Evolutionary conservation across 2,329 filamentous ascomycete genomes (phyloP), one percentile per base, ranked within the genome.

Genomic region (Fusarium camptoceras): DNA sequence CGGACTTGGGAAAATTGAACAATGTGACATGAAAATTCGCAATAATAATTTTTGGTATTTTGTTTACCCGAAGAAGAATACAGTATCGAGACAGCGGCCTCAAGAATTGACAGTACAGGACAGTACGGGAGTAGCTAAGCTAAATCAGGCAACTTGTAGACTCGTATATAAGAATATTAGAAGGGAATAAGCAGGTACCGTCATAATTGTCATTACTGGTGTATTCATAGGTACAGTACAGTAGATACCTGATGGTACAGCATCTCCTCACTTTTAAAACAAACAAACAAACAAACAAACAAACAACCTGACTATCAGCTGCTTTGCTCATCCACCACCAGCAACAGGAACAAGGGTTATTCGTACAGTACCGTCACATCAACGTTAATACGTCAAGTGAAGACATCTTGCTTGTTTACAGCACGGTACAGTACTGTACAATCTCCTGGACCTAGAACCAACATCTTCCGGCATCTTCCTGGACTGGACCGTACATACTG

Each of bases 271-370:
- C 39, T 31, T 42, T 28, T 41, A 37, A 24, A 60, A 27, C 60
- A 60, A 66, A 70, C 54, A 66, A 28, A 48, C 24, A 46, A 46
- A 27, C 28, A 46, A 28, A 48, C 18, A 34, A 31, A 42, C 37
- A 55, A 67, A 67, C 56, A 66, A 58, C 69, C 46, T 70, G 68
- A 71, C 54, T 59, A 56, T 72, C 68, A 72, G 65, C 57, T 66
- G 64, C 64, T 72, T 62, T 51, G 27, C 25, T 46, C 44, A 30
- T 30, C 31, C 42, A 49, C 41, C 30, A 60, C 41, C 47, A 62
- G 50, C 24, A 68, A 54, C 39, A 22, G 43, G 18, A 59, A 25
- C 27, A 28, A 50, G 22, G 34, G 27, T 66, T 70, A 22, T 50
- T 34, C n/a, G 64, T 68, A 55, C 68, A 56, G 59, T 71, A 55